Evolutionary conservation across 306 rosid species (phyloP).

Genomic region (Citrullus mucosospermus): DNA sequence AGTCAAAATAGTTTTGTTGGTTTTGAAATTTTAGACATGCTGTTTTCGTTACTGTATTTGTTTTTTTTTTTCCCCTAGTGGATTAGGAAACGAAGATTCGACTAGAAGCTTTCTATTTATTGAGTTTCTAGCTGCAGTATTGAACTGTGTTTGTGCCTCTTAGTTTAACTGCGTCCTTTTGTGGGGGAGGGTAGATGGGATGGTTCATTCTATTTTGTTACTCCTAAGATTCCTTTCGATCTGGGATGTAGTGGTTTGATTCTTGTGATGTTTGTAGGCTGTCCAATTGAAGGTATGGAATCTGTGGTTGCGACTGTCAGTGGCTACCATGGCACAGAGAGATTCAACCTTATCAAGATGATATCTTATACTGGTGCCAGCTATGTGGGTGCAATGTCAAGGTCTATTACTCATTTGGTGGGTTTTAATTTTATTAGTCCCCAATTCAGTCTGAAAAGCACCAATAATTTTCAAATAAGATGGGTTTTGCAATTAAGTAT

Average conservation of each 20-base stretch:
- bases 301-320: slow-evolving; percentile 67
- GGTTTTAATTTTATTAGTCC: slow-evolving; percentile 8
- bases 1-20: neutral
- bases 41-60: neutral
- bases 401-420: slow-evolving; percentile 72
- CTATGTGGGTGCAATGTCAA: slow-evolving; percentile 58
- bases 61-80: neutral
- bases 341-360: slow-evolving; percentile 62
- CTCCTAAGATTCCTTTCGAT: neutral
- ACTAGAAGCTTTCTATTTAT: neutral
- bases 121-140: neutral
- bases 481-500: neutral
- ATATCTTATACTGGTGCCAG: slow-evolving; percentile 53
- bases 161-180: neutral
- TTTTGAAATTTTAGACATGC: neutral
- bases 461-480: neutral
- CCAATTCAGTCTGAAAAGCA: neutral
- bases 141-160: neutral
- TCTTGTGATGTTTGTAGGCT: slow-evolving; percentile 12
- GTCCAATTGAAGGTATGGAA: slow-evolving; percentile 52
- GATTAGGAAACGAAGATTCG: neutral
- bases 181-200: too few species aligned
- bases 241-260: neutral
- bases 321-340: slow-evolving; percentile 63
- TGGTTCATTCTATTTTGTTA: neutral